A percentile compares a stretch with the other conserved stretches of the same genome.
These are phyloP conservation scores for Agaricales sp. DNA, from an alignment of 1,284 basidiomycete genomes.

Conservation along the genomic window DNA sequence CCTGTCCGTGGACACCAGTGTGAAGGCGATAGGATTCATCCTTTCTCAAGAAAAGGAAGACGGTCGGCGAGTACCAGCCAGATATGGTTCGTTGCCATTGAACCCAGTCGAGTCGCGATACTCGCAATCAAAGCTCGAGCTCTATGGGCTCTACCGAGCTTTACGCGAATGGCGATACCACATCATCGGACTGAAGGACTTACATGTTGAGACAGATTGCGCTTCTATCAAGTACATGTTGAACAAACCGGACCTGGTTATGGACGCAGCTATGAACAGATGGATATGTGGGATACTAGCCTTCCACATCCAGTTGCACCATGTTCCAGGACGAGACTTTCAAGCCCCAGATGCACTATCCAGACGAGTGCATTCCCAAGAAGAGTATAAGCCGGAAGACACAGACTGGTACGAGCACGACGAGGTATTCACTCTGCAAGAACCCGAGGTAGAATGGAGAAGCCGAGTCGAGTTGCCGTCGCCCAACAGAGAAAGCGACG, in stretches of 20 bases:
- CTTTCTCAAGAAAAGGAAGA: not conserved
- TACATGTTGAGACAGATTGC: slow-evolving; percentile 13
- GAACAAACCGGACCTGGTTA: slow-evolving; percentile 11
- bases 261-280: slow-evolving; percentile 13
- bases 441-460: no score
- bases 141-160: not conserved
- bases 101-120: not conserved
- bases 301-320: slow-evolving; percentile 12
- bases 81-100: slow-evolving; percentile 2
- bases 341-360: no score
- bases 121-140: no score
- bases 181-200: slow-evolving; percentile 4
- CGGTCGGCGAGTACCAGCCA: not conserved
- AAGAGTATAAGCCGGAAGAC: no score
- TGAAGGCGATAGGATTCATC: not conserved
- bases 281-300: slow-evolving; percentile 13
- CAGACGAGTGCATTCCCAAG: slow-evolving; percentile 18
- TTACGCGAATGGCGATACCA: not conserved
- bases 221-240: slow-evolving; percentile 15
- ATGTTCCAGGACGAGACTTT: slow-evolving; percentile 12
- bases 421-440: no score
- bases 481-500: no score
- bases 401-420: no score
- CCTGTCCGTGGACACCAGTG: not conserved
- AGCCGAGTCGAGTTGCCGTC: no score